Evolutionary conservation across 2,329 filamentous ascomycete genomes (phyloP).

Genomic region (Thielaviopsis musarum): DNA sequence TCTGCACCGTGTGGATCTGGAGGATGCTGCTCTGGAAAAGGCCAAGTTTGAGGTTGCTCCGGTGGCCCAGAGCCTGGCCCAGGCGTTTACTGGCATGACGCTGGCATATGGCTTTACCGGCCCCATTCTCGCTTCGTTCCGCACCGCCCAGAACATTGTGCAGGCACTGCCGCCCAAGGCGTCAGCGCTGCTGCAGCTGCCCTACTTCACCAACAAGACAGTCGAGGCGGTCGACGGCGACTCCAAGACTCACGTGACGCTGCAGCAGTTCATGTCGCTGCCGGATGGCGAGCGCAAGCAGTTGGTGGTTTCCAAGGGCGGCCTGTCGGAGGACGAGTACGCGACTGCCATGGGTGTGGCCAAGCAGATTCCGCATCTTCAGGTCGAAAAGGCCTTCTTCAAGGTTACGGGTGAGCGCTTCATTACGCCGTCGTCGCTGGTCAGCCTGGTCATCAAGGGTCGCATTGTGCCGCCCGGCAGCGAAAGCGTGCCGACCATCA

Average conservation of each 20-base stretch:
- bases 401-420: conserved; percentile 91
- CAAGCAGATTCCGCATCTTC: conserved; percentile 65
- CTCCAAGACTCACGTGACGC: conserved; percentile 54
- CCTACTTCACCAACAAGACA: conserved; percentile 58
- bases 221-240: conserved; percentile 55
- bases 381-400: conserved; percentile 89
- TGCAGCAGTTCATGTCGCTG: conserved; percentile 81
- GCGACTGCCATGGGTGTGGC: conserved; percentile 58
- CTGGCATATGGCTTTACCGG: conserved; percentile 73
- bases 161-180: conserved; percentile 73
- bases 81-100: conserved; percentile 72
- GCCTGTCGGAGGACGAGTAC: conserved; percentile 64
- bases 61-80: conserved; percentile 68
- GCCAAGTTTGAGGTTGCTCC: conserved; percentile 84
- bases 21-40: conserved; percentile 58
- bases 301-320: conserved; percentile 50
- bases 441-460: conserved; percentile 88
- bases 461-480: conserved; percentile 82
- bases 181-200: conserved; percentile 82
- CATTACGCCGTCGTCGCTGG: conserved; percentile 81
- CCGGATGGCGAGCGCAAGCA: conserved; percentile 57
- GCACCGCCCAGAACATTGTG: conserved; percentile 69
- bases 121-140: conserved; percentile 69
- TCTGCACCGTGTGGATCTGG: conserved; percentile 71
- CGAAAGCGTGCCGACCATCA: conserved; percentile 53